phyloP scores from a whole-genome alignment of 148 eudicot genomes.

The Fallopia convolvulus region DNA sequence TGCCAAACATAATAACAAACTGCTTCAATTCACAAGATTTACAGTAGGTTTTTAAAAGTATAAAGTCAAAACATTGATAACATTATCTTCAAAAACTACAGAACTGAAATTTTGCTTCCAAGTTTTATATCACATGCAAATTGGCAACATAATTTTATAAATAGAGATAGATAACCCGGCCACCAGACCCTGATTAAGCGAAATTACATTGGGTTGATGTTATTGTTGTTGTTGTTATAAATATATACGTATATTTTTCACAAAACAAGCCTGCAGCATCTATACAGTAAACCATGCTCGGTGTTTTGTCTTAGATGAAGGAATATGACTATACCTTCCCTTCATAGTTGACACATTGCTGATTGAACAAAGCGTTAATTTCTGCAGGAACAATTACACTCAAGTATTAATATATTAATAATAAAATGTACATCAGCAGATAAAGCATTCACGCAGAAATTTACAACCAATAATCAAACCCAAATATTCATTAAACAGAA shows the following conservation, averaged over 20 bases:
- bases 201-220: no score
- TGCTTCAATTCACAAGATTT: not conserved
- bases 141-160: not conserved
- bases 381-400: conserved; percentile 39
- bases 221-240: no score
- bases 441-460: not conserved
- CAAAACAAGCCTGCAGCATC: not conserved
- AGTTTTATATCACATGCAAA: no score
- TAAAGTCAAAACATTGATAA: no score
- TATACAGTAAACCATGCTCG: not conserved
- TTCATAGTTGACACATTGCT: conserved; percentile 64
- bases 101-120: no score
- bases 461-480: not conserved
- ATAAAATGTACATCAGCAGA: not conserved
- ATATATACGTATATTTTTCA: not conserved
- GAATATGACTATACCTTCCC: conserved; percentile 66
- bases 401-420: not conserved
- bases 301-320: not conserved
- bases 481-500: not conserved
- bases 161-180: not conserved
- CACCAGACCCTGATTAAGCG: no score
- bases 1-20: not conserved
- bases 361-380: conserved; percentile 70
- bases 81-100: no score
- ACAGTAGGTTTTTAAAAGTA: not conserved